Evolutionary conservation across 1,284 basidiomycete species (phyloP).

Genomic region (Pisolithus thermaeus): DNA sequence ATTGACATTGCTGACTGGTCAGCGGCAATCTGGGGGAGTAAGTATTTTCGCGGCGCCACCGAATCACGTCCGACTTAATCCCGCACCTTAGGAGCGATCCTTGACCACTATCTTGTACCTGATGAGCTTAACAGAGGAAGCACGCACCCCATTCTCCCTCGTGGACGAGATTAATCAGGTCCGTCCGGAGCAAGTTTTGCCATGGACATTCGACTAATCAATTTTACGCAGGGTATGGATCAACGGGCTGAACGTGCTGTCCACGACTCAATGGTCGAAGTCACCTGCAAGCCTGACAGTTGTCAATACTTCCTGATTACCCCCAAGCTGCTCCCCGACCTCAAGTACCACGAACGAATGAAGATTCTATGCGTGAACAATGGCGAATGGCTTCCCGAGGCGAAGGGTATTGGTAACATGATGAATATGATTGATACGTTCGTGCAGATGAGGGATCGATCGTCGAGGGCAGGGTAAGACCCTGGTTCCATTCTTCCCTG

Average conservation of each 20-base stretch:
- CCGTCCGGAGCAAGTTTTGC: not conserved
- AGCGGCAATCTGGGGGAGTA: slow-evolving; percentile 95
- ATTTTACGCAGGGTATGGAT: slow-evolving; percentile 81
- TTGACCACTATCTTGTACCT: slow-evolving; percentile 96
- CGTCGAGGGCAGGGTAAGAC: slow-evolving; percentile 14
- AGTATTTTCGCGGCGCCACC: slow-evolving; percentile 28
- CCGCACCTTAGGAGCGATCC: slow-evolving; percentile 78
- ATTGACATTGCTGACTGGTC: slow-evolving; percentile 80
- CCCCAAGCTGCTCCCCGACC: slow-evolving; percentile 89
- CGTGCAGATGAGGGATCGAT: slow-evolving; percentile 27
- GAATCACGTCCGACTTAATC: slow-evolving; percentile 3
- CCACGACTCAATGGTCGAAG: slow-evolving; percentile 92
- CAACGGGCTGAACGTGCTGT: slow-evolving; percentile 88
- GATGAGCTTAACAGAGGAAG: slow-evolving; percentile 90
- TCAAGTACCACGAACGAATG: slow-evolving; percentile 89
- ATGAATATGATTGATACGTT: slow-evolving; percentile 60
- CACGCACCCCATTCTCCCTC: slow-evolving; percentile 89
- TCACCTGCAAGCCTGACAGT: slow-evolving; percentile 82
- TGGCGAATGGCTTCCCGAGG: slow-evolving; percentile 81
- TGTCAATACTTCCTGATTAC: slow-evolving; percentile 99
- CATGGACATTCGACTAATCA: slow-evolving; percentile 1
- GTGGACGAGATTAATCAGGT: slow-evolving; percentile 98
- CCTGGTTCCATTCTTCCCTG: not conserved
- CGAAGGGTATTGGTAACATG: slow-evolving; percentile 62
- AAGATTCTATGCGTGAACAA: slow-evolving; percentile 94